Percentiles rank a stretch among this genome's conserved stretches.
Evolutionary conservation across 2,329 filamentous ascomycete genomes (phyloP).

Genomic region (Atkinsonella hypoxylon): DNA sequence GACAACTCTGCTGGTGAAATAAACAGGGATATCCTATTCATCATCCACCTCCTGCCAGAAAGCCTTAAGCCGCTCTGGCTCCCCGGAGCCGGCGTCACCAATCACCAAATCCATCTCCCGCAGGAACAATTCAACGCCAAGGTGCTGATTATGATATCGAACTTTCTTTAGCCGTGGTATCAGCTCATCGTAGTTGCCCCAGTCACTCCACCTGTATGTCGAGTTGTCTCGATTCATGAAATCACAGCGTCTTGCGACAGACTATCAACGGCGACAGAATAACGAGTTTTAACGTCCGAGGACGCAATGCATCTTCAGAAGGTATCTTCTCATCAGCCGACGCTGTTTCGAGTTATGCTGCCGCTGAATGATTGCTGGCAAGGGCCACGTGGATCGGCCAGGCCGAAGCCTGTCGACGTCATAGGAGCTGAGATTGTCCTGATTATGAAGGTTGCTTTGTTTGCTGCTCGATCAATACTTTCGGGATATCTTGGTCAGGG

Average conservation of each 20-base stretch:
- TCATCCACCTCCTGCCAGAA: slow-evolving; percentile 12
- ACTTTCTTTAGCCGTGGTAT: slow-evolving; percentile 15
- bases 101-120: not conserved
- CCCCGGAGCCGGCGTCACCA: slow-evolving; percentile 8
- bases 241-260: slow-evolving; percentile 17
- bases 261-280: slow-evolving; percentile 14
- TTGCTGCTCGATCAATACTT: slow-evolving; percentile 8
- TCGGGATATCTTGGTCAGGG: slow-evolving; percentile 13
- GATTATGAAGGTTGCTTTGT: slow-evolving; percentile 13
- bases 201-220: slow-evolving; percentile 15
- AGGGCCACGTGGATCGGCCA: not conserved
- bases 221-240: slow-evolving; percentile 15
- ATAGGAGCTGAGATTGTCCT: slow-evolving; percentile 6
- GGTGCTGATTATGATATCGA: slow-evolving; percentile 5
- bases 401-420: slow-evolving; percentile 6
- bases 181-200: slow-evolving; percentile 19
- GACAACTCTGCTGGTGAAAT: slow-evolving; percentile 13
- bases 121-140: slow-evolving; percentile 11
- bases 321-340: slow-evolving; percentile 3
- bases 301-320: slow-evolving; percentile 12
- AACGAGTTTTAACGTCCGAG: slow-evolving; percentile 13
- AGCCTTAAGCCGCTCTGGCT: slow-evolving; percentile 16
- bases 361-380: not conserved
- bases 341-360: not conserved
- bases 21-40: slow-evolving; percentile 8